These are phyloP conservation scores for Aureobasidium uvarum DNA, from an alignment of 2,329 filamentous ascomycete species.

Conservation along the genomic window DNA sequence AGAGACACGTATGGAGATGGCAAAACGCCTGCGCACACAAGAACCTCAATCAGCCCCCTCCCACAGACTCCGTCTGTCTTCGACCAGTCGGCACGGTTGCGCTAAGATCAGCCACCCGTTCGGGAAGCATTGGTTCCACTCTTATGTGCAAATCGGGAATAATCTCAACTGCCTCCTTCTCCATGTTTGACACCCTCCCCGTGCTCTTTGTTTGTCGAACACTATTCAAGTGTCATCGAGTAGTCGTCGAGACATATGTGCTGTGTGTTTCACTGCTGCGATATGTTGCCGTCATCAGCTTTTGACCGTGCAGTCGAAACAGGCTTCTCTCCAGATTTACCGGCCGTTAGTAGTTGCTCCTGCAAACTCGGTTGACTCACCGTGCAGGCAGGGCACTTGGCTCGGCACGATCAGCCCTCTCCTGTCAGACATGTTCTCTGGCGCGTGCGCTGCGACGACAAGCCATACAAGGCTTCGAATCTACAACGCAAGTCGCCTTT, in stretches of 20 bases:
- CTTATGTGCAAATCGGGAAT: conserved; percentile 8
- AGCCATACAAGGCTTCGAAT: background rate
- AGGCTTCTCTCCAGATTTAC: conserved; percentile 21
- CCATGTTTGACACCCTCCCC: background rate
- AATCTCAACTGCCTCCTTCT: conserved; percentile 6
- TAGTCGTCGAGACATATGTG: background rate
- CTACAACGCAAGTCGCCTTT: background rate
- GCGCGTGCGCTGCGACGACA: conserved; percentile 16
- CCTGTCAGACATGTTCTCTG: conserved; percentile 22
- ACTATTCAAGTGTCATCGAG: background rate
- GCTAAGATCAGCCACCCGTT: conserved; percentile 8
- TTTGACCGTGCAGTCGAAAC: background rate
- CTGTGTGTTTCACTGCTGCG: background rate
- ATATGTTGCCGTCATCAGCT: background rate
- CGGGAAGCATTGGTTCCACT: conserved; percentile 1
- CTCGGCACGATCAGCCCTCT: conserved; percentile 21
- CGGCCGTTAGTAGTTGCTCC: conserved; percentile 13
- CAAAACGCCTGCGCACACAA: conserved; percentile 6
- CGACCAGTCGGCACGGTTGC: conserved; percentile 20
- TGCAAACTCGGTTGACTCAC: conserved; percentile 23
- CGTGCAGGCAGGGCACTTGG: conserved; percentile 5
- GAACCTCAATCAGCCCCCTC: conserved; percentile 8
- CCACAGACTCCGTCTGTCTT: conserved; percentile 14
- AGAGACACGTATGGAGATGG: conserved; percentile 3
- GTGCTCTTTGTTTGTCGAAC: background rate